A percentile compares a stretch with the other conserved stretches of the same genome.
phyloP scores from a whole-genome alignment of 345 rosid species.

The Brassica rapa region DNA sequence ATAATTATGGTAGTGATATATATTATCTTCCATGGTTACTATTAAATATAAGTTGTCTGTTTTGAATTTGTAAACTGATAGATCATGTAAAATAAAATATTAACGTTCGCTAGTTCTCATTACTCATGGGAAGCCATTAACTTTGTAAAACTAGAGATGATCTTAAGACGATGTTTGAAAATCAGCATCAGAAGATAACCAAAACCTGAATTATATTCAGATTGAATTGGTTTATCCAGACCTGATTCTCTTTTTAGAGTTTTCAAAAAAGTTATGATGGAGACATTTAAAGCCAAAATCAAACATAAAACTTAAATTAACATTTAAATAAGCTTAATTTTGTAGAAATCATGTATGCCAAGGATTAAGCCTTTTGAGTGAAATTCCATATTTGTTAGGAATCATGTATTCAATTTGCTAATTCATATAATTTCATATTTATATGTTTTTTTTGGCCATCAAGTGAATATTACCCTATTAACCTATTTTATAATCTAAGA shows the following conservation, averaged over 20 bases:
- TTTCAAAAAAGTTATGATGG: neutral
- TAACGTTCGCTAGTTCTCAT: neutral
- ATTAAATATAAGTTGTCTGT: neutral
- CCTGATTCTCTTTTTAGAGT: neutral
- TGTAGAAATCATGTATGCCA: too few species aligned
- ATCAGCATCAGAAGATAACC: neutral
- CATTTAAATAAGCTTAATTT: neutral
- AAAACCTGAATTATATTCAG: neutral
- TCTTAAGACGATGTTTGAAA: neutral
- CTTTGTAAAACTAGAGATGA: neutral
- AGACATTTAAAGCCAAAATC: neutral
- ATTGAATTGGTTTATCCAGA: neutral
- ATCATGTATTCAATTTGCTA: too few species aligned
- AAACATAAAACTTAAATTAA: too few species aligned
- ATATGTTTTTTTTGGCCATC: too few species aligned
- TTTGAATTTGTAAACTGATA: constrained; percentile 1
- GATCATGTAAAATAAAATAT: neutral
- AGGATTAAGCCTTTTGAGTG: too few species aligned
- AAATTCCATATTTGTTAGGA: too few species aligned
- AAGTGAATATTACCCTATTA: too few species aligned
- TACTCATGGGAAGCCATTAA: neutral
- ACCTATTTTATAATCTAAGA: too few species aligned
- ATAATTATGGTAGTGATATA: constrained; percentile 14
- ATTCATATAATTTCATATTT: too few species aligned
- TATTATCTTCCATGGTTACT: constrained; percentile 19